Base-by-base conservation (phyloP, 73 alveolate genomes). In the Blepharisma japonicum region DNA sequence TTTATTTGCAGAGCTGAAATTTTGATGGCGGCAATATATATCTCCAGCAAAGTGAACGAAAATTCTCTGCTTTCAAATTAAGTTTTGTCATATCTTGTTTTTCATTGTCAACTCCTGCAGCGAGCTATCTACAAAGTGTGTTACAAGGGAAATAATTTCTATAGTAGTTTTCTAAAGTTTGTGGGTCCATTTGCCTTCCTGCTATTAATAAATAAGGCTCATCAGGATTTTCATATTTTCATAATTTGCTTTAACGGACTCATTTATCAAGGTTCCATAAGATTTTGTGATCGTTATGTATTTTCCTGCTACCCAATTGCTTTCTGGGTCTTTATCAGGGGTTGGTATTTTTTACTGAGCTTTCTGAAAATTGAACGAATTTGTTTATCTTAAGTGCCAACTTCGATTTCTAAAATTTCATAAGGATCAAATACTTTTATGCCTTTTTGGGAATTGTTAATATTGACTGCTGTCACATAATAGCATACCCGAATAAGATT, bases 201-300 rank as follows among this genome's bases (percentile, higher is more conserved):
- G 87, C 89, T 71, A 82, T 76, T 86, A 89, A 77, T 3, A 94
- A 61, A 7, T 94, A 90, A 18, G 96, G 96, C 1, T 95, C 96
- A 81, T 92, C 98, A 21, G 98, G 96, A 76, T 93, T 90, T 32
- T 97, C 98, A 76, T 93, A 93, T 78, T 83, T 84, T 83, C 84
- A 85, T 80, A 93, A 79, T 93, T 93, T 71, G 79, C 90, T 81
- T 79, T 92, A 21, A 92, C 93, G 45, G 56, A 90, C 77, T 89
- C 95, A 71, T 92, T 88, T 42, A 95, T 92, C 39, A 92, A 77
- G 27, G 95, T 85, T 83, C 89, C 86, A 81, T 90, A 90, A 20
- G 98, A 96, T 80, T 87, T 90, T n/a, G 90, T 83, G 1, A 92
- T 85, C 68, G 83, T 82, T 47, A 86, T 78, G 87, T 89, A 92